phyloP scores from a whole-genome alignment of 139 green algal species.

The Chlorella vulgaris region DNA sequence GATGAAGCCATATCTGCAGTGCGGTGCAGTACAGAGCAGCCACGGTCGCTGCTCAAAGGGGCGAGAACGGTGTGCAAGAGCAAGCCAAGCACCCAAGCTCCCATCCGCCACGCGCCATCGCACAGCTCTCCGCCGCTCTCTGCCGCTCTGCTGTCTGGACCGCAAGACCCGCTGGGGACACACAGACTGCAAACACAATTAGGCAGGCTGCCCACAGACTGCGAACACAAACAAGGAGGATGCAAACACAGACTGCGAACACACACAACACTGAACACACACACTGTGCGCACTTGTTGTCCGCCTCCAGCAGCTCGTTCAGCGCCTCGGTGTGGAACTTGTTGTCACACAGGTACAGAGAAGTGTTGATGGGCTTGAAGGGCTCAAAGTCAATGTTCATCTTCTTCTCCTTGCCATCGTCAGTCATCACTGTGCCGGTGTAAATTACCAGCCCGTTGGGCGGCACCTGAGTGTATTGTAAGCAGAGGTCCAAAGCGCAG shows the following conservation, averaged over 20 bases:
- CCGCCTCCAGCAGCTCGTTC: constrained; percentile 92
- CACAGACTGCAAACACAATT: too few species aligned
- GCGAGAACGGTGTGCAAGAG: neutral
- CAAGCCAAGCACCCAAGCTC: neutral
- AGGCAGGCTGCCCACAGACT: too few species aligned
- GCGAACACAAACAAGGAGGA: neutral
- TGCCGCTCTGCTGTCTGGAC: too few species aligned
- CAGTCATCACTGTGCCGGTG: constrained; percentile 97
- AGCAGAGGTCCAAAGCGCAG: too few species aligned
- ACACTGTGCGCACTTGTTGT: constrained; percentile 83
- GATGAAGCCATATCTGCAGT: constrained; percentile 97
- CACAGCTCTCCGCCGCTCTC: too few species aligned
- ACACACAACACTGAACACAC: neutral
- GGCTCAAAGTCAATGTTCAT: constrained; percentile 99
- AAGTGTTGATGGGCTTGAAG: constrained; percentile 99
- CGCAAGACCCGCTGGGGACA: too few species aligned
- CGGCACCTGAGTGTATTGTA: constrained; percentile 71
- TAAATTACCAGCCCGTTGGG: constrained; percentile 98
- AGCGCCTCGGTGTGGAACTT: constrained; percentile 99
- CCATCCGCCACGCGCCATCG: too few species aligned
- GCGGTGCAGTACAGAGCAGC: too few species aligned
- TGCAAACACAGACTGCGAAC: neutral
- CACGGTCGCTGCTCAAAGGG: too few species aligned
- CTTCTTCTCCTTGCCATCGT: constrained; percentile 99
- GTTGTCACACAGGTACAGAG: constrained; percentile 99